Evolutionary conservation across 805 yeast genomes (phyloP).

Genomic region (Lachancea cidri): DNA sequence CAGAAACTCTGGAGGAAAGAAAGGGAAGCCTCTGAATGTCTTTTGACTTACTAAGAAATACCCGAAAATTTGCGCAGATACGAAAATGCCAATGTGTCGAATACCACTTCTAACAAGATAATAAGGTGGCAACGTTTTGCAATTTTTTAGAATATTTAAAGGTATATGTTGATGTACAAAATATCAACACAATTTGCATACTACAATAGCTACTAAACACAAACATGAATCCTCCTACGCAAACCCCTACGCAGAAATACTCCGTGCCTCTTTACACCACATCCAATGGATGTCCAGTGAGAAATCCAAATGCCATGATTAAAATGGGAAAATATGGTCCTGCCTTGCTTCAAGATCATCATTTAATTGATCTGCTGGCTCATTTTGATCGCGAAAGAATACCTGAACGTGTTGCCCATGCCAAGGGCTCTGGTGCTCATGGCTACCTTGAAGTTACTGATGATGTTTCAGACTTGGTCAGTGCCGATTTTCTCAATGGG

Average conservation of each 20-base stretch:
- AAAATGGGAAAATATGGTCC: constrained; percentile 37
- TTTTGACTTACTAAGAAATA: too few relatives aligned
- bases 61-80: too few relatives aligned
- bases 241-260: constrained; percentile 4
- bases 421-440: constrained; percentile 55
- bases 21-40: not conserved
- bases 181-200: not conserved
- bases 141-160: too few relatives aligned
- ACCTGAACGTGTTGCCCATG: constrained; percentile 58
- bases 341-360: constrained; percentile 48
- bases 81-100: too few relatives aligned
- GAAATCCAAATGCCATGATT: constrained; percentile 13
- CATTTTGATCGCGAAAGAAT: constrained; percentile 51
- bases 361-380: constrained; percentile 45
- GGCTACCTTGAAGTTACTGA: constrained; percentile 51
- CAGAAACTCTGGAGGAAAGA: not conserved
- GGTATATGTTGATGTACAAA: not conserved
- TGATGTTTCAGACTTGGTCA: constrained; percentile 42
- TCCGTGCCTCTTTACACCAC: constrained; percentile 22
- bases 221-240: not conserved
- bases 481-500: constrained; percentile 30
- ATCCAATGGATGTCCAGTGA: constrained; percentile 24
- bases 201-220: not conserved
- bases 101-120: too few relatives aligned
- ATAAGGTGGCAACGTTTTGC: too few relatives aligned